These are phyloP conservation scores for Gracilaria caudata DNA, from an alignment of 23 red algal species.

Conservation along the genomic window DNA sequence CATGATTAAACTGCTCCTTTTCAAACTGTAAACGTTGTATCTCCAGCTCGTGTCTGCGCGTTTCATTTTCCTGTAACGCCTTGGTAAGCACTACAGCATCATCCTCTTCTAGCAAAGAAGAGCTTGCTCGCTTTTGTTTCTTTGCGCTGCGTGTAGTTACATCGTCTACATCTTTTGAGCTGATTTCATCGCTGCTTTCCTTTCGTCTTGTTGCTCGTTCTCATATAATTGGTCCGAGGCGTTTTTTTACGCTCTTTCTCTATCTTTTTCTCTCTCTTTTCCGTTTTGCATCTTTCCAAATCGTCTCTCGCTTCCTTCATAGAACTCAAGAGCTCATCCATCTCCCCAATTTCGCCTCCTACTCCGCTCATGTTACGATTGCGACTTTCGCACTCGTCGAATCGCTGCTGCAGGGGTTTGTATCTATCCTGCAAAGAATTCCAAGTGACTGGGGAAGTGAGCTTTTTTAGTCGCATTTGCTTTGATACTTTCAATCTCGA, in stretches of 20 bases:
- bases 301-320: background rate
- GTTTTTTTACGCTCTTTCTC: background rate
- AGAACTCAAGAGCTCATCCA: background rate
- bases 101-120: background rate
- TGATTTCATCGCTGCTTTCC: background rate
- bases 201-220: background rate
- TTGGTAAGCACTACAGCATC: background rate
- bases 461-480: background rate
- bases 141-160: background rate
- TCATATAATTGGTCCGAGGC: background rate
- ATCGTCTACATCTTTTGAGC: no score
- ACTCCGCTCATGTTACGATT: background rate
- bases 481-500: background rate
- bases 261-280: background rate
- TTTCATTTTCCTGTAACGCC: background rate
- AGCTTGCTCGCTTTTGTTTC: background rate
- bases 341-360: background rate
- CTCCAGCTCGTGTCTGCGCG: background rate
- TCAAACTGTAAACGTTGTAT: background rate
- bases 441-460: background rate
- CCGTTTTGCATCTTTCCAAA: background rate
- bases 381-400: background rate
- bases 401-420: background rate
- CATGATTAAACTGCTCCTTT: background rate
- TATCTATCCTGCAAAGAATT: background rate